Conservation (phyloP, 2,329 filamentous ascomycete species). For the Trichoderma cornu-damae region DNA sequence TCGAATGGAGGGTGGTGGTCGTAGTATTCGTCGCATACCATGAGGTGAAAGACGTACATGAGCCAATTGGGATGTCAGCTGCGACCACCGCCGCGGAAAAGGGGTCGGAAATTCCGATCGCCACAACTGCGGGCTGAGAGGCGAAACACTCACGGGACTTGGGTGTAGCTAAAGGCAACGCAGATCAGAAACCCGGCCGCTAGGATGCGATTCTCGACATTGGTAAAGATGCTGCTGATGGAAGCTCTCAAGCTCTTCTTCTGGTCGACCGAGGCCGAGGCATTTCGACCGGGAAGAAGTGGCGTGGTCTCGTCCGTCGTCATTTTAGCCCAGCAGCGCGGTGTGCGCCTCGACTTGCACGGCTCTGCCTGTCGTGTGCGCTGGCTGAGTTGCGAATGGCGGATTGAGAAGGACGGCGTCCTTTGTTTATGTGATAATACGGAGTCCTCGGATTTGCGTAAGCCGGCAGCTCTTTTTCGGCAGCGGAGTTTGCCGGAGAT, state of each 20-base stretch:
- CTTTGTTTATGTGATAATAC: too few relatives aligned
- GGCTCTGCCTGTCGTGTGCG: neutral
- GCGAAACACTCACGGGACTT: constrained; percentile 41
- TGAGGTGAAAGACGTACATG: constrained; percentile 63
- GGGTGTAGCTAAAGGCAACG: constrained; percentile 45
- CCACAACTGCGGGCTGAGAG: neutral
- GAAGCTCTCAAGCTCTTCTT: constrained; percentile 1
- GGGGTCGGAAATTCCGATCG: too few relatives aligned
- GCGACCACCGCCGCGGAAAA: neutral
- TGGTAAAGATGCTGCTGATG: constrained; percentile 20
- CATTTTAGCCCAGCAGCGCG: neutral
- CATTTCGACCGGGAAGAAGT: constrained; percentile 1
- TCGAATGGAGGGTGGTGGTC: constrained; percentile 47
- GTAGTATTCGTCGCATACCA: constrained; percentile 69
- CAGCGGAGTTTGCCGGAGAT: neutral
- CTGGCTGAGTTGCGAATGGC: neutral
- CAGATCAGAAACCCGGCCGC: constrained; percentile 57
- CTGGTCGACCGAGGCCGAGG: neutral
- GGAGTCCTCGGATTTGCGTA: constrained; percentile 4
- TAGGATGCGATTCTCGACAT: constrained; percentile 45
- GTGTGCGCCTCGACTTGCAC: neutral
- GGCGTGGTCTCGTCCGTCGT: constrained; percentile 10
- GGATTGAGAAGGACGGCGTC: neutral
- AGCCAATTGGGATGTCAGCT: constrained; percentile 30
- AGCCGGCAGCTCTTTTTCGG: neutral